Conservation (phyloP, 2,329 filamentous ascomycete species). For the Hortaea sp. region DNA sequence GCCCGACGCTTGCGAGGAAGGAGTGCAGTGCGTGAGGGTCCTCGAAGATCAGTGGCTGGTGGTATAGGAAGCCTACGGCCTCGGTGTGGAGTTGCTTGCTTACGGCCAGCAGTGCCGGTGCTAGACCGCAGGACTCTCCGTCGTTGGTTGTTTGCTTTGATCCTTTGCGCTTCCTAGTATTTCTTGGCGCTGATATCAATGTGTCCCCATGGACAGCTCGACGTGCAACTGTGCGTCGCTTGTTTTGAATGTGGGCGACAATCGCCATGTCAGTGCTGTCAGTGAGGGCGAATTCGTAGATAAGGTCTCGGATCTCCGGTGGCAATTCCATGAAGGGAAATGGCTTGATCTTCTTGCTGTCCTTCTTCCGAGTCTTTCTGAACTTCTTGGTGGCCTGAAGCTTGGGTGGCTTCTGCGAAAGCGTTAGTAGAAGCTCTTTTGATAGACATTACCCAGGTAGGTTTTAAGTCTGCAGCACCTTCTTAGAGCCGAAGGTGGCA, state of each 20-base stretch:
- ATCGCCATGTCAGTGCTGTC: conserved; percentile 13
- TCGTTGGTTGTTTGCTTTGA: background rate
- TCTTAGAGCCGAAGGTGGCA: conserved; percentile 7
- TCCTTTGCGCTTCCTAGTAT: background rate
- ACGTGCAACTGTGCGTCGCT: conserved; percentile 14
- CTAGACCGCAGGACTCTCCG: no score
- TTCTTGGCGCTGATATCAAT: background rate
- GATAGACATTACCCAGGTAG: no score
- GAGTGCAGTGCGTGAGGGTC: conserved; percentile 14
- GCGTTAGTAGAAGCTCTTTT: no score
- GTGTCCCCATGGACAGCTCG: conserved; percentile 1
- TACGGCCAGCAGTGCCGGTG: conserved; percentile 18
- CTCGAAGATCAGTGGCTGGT: conserved; percentile 13
- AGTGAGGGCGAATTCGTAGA: conserved; percentile 20
- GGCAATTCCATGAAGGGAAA: conserved; percentile 18
- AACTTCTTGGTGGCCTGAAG: conserved; percentile 2
- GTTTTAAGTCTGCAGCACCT: conserved; percentile 8
- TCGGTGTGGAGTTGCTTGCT: conserved; percentile 21
- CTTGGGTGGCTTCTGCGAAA: background rate
- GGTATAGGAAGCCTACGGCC: conserved; percentile 18
- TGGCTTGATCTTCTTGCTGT: conserved; percentile 7
- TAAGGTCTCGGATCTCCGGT: conserved; percentile 19
- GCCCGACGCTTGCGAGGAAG: conserved; percentile 19
- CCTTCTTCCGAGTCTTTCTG: conserved; percentile 1
- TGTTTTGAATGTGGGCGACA: conserved; percentile 7